These are phyloP conservation scores for Penicillium sp. DNA, from an alignment of 2,329 filamentous ascomycete species.

Conservation along the genomic window DNA sequence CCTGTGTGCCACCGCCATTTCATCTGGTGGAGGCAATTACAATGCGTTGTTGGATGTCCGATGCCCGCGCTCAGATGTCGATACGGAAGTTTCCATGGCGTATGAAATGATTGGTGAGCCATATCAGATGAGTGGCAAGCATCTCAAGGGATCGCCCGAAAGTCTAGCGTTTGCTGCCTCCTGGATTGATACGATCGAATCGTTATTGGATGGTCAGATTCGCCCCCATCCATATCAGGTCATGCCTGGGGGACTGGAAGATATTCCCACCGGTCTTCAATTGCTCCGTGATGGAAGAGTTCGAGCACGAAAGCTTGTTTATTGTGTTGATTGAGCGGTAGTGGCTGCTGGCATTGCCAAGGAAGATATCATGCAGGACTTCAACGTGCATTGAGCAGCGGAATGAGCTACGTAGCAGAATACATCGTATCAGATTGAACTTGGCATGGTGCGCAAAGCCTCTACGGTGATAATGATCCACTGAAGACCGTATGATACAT, in stretches of 20 bases:
- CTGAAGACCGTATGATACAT: no score
- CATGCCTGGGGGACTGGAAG: conserved; percentile 14
- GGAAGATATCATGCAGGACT: no score
- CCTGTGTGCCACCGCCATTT: neutral
- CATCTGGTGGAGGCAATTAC: neutral
- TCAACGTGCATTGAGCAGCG: no score
- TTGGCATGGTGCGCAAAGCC: no score
- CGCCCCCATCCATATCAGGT: conserved; percentile 14
- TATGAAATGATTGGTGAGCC: conserved; percentile 33
- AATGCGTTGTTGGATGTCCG: neutral
- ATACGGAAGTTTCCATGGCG: conserved; percentile 4
- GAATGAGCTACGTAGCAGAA: no score
- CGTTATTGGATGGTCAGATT: no score
- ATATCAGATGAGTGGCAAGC: conserved; percentile 24
- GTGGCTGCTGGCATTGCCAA: no score
- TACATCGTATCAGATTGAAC: no score
- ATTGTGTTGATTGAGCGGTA: conserved; percentile 11
- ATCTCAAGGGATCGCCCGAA: no score
- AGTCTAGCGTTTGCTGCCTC: no score
- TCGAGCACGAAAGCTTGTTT: conserved; percentile 19
- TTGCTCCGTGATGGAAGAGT: conserved; percentile 16
- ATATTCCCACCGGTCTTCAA: conserved; percentile 14
- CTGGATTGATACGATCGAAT: no score
- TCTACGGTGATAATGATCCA: no score
- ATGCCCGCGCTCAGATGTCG: neutral